These are phyloP conservation scores for Fusarium brachygibbosum DNA, from an alignment of 2,329 filamentous ascomycete species.

Conservation along the genomic window DNA sequence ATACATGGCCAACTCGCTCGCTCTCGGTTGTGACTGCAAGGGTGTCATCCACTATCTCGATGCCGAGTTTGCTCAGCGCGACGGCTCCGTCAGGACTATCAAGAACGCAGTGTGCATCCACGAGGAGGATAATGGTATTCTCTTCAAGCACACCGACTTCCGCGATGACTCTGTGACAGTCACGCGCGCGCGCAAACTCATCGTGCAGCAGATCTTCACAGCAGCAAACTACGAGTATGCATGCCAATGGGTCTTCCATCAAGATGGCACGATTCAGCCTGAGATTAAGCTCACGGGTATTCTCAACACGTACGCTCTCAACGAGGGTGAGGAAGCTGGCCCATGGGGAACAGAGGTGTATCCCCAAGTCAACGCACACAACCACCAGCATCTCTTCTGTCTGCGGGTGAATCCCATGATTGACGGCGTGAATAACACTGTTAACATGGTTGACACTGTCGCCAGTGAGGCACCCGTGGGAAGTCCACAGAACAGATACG, in stretches of 20 bases:
- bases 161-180: conserved; percentile 89
- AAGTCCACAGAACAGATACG: conserved; percentile 85
- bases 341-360: conserved; percentile 95
- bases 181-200: conserved; percentile 85
- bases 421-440: conserved; percentile 85
- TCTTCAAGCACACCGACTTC: conserved; percentile 97
- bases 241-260: conserved; percentile 81
- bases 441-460: conserved; percentile 85
- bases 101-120: conserved; percentile 97
- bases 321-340: conserved; percentile 81
- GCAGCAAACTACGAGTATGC: conserved; percentile 96
- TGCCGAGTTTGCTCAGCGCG: conserved; percentile 83
- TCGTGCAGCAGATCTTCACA: conserved; percentile 93
- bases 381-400: conserved; percentile 96
- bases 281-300: conserved; percentile 94
- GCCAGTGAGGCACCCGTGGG: conserved; percentile 80
- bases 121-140: conserved; percentile 90
- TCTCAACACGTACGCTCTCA: conserved; percentile 89
- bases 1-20: conserved; percentile 85
- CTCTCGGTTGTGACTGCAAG: conserved; percentile 87
- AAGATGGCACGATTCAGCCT: conserved; percentile 91
- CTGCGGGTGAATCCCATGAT: conserved; percentile 88
- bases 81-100: conserved; percentile 81
- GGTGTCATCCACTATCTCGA: conserved; percentile 93
- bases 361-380: conserved; percentile 86